Conservation (phyloP, 2,329 filamentous ascomycete genomes). For the Venturiaceae sp. region DNA sequence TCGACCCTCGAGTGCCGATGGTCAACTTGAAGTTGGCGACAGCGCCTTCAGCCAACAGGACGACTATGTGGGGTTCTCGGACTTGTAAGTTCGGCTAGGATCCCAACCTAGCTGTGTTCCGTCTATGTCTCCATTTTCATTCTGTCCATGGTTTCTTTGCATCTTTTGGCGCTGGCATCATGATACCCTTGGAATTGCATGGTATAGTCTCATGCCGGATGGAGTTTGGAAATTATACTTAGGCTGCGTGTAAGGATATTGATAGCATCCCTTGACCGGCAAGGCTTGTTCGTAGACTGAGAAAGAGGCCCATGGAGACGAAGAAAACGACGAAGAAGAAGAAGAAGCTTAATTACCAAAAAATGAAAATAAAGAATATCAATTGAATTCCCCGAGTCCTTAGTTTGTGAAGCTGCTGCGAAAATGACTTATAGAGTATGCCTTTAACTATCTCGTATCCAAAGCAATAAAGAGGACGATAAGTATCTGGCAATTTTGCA, state of each 20-base stretch:
- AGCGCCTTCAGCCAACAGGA: slow-evolving; percentile 4
- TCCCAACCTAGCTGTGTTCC: background rate
- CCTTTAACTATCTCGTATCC: too few relatives aligned
- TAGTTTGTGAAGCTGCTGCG: too few relatives aligned
- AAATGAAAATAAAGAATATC: background rate
- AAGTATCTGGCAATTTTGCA: background rate
- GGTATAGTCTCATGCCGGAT: background rate
- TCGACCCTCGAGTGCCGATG: background rate
- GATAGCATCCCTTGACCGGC: too few relatives aligned
- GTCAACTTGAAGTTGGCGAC: background rate
- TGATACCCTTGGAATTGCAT: slow-evolving; percentile 3
- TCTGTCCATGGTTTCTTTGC: slow-evolving; percentile 1
- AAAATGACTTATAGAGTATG: too few relatives aligned
- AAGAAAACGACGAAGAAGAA: too few relatives aligned
- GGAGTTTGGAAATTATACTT: too few relatives aligned
- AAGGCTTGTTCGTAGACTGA: too few relatives aligned
- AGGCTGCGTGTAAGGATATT: too few relatives aligned
- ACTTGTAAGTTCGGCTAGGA: background rate
- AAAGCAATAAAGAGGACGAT: too few relatives aligned
- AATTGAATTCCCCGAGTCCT: background rate
- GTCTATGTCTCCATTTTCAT: background rate
- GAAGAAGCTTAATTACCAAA: background rate
- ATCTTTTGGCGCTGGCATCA: slow-evolving; percentile 2
- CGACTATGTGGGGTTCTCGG: background rate
- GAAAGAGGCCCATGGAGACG: too few relatives aligned